Evolutionary conservation across 1,284 basidiomycete species (phyloP).

Genomic region (Melampsora larici-populina): DNA sequence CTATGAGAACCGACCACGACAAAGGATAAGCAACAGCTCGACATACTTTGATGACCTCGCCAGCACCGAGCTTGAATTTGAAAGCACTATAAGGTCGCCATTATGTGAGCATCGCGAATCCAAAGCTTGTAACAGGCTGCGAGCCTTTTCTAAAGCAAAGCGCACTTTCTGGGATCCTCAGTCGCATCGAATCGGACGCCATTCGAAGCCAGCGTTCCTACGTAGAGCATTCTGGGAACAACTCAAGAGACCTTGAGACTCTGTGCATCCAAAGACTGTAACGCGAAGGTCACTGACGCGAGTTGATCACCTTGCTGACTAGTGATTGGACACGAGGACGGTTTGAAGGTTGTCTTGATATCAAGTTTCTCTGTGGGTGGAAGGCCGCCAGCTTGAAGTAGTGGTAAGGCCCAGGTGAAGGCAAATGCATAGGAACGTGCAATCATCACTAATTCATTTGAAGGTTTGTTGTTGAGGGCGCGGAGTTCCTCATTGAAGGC

Average conservation of each 20-base stretch:
- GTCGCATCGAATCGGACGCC: conserved; percentile 28
- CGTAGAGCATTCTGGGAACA: conserved; percentile 21
- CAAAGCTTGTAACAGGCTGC: too few relatives aligned
- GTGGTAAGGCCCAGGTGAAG: neutral
- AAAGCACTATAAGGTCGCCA: conserved; percentile 11
- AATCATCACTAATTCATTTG: neutral
- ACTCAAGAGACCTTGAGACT: neutral
- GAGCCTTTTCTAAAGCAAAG: too few relatives aligned
- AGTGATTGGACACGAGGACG: conserved; percentile 12
- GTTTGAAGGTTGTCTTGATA: conserved; percentile 16
- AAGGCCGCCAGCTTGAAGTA: neutral
- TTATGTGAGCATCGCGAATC: neutral
- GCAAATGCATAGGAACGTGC: neutral
- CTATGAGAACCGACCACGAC: neutral
- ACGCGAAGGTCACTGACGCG: conserved; percentile 10
- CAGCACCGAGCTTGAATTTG: conserved; percentile 26
- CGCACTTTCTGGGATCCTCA: conserved; percentile 19
- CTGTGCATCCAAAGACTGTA: neutral
- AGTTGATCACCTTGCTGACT: conserved; percentile 18
- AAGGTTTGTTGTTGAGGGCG: neutral
- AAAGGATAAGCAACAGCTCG: neutral
- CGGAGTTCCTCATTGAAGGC: too few relatives aligned
- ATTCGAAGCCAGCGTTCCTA: conserved; percentile 16
- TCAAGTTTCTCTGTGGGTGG: neutral
- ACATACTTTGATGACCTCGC: conserved; percentile 38